phyloP scores from a whole-genome alignment of 2,329 filamentous ascomycete species.

The Xylariaceae sp. region DNA sequence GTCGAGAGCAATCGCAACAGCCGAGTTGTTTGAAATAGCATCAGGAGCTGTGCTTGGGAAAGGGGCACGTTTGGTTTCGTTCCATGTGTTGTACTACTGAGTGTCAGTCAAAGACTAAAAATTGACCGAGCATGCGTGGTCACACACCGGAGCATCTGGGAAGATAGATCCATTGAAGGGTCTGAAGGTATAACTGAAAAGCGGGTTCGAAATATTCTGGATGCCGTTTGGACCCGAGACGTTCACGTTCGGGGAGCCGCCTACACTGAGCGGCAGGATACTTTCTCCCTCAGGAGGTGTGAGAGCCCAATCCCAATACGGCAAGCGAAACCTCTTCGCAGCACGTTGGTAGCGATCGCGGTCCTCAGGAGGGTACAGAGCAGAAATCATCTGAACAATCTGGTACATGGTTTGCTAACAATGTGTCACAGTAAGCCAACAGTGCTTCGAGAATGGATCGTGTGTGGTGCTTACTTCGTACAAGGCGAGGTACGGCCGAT shows the following conservation, averaged over 20 bases:
- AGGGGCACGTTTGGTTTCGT: slow-evolving; percentile 57
- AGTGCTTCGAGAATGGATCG: background rate
- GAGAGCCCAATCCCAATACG: slow-evolving; percentile 58
- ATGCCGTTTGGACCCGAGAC: slow-evolving; percentile 54
- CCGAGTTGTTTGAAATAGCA: slow-evolving; percentile 56
- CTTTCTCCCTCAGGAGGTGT: slow-evolving; percentile 45
- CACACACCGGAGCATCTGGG: slow-evolving; percentile 55
- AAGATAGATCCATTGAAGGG: slow-evolving; percentile 58
- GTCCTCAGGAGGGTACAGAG: slow-evolving; percentile 38
- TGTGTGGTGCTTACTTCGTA: slow-evolving; percentile 44
- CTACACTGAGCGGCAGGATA: slow-evolving; percentile 46
- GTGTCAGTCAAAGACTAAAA: no score
- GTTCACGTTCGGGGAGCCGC: slow-evolving; percentile 39
- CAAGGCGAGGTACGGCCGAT: slow-evolving; percentile 70
- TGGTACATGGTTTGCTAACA: slow-evolving; percentile 38
- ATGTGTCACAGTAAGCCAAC: background rate
- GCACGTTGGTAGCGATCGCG: slow-evolving; percentile 48
- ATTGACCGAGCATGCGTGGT: background rate
- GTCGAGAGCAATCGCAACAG: slow-evolving; percentile 50
- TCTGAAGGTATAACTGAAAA: slow-evolving; percentile 58
- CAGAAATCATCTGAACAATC: slow-evolving; percentile 31
- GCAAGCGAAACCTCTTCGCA: slow-evolving; percentile 49
- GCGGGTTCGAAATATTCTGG: slow-evolving; percentile 57
- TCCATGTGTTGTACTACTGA: slow-evolving; percentile 54
- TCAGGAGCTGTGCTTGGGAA: slow-evolving; percentile 33